A percentile compares a stretch with the other conserved stretches of the same genome.
phyloP scores from a whole-genome alignment of 352 stramenopile species.

The Phytophthora capsici region DNA sequence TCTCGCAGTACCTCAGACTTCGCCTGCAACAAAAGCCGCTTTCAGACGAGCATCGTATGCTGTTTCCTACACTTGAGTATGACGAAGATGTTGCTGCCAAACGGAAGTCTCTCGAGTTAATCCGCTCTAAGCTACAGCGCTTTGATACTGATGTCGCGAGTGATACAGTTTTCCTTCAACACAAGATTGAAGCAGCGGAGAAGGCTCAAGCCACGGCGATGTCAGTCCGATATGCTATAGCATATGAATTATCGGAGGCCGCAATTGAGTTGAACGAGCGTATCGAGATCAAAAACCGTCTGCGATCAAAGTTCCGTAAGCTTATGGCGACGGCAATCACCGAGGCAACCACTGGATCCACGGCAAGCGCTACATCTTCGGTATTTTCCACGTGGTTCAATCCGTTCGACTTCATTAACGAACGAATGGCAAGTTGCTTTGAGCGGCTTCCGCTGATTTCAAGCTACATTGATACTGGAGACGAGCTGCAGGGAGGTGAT shows the following conservation, averaged over 20 bases:
- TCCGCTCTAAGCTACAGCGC: slow-evolving; percentile 63
- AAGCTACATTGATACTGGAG: slow-evolving; percentile 26
- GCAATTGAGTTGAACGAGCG: slow-evolving; percentile 73
- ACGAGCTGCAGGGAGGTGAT: slow-evolving; percentile 24
- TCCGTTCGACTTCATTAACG: slow-evolving; percentile 69
- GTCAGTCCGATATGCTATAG: slow-evolving; percentile 53
- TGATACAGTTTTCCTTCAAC: slow-evolving; percentile 71
- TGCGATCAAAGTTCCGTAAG: slow-evolving; percentile 57
- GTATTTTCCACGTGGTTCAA: slow-evolving; percentile 38
- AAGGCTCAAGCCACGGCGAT: slow-evolving; percentile 60
- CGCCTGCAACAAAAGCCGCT: slow-evolving; percentile 66
- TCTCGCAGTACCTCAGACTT: slow-evolving; percentile 70
- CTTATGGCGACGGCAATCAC: slow-evolving; percentile 51
- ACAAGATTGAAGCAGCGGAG: slow-evolving; percentile 81
- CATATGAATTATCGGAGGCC: slow-evolving; percentile 69
- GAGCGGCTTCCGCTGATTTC: slow-evolving; percentile 51
- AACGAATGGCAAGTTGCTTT: slow-evolving; percentile 64
- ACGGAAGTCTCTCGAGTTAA: slow-evolving; percentile 54
- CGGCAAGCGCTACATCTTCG: slow-evolving; percentile 27
- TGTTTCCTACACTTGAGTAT: slow-evolving; percentile 74
- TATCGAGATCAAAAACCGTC: slow-evolving; percentile 42
- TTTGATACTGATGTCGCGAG: slow-evolving; percentile 75
- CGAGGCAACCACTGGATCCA: slow-evolving; percentile 52
- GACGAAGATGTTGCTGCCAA: slow-evolving; percentile 43
- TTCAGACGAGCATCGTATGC: slow-evolving; percentile 64